Evolutionary conservation across 73 alveolate genomes (phyloP).

Genomic region (Paramecium octaurelia): DNA sequence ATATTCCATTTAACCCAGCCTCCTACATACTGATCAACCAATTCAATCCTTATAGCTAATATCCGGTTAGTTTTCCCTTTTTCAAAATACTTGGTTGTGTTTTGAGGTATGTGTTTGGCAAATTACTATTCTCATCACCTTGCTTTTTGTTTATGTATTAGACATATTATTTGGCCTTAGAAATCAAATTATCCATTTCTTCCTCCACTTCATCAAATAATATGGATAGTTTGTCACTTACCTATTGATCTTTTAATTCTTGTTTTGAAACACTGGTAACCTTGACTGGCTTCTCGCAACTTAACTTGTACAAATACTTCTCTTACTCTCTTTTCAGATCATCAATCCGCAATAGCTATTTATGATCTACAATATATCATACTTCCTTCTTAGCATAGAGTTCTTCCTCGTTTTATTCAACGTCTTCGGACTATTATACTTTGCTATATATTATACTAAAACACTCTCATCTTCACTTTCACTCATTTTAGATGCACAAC

Average conservation of each 20-base stretch:
- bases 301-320: neutral
- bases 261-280: neutral
- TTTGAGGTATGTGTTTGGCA: neutral
- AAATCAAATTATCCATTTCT: neutral
- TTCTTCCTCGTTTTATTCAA: neutral
- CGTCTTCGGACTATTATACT: neutral
- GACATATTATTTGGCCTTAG: neutral
- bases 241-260: neutral
- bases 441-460: neutral
- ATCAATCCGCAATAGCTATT: neutral
- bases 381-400: neutral
- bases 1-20: conserved; percentile 90
- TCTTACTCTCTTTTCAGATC: neutral
- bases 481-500: neutral
- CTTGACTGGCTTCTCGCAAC: neutral
- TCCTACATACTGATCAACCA: conserved; percentile 87
- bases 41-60: conserved; percentile 93
- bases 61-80: conserved; percentile 22
- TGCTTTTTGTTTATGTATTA: neutral
- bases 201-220: conserved; percentile 14
- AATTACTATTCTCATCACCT: neutral
- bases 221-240: neutral
- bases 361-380: neutral
- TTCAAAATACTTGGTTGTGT: neutral
- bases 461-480: neutral